phyloP scores from a whole-genome alignment of 495 filamentous ascomycete genomes.

The Aspergillus funiculosus region DNA sequence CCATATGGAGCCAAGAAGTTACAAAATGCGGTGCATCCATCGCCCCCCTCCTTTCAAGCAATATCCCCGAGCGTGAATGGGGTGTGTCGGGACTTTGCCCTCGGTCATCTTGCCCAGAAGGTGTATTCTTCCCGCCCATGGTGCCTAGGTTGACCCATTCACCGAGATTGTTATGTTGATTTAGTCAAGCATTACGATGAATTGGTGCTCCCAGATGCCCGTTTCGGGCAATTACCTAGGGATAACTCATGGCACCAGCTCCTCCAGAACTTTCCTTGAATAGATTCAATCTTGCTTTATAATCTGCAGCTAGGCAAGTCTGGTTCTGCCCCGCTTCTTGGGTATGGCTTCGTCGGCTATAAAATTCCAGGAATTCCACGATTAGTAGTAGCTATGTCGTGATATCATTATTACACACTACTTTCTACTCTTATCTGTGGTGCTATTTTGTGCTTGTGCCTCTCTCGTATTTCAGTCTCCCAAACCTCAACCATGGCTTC shows the following conservation, averaged over 20 bases:
- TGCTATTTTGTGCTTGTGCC: too few species aligned
- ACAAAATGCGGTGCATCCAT: too few species aligned
- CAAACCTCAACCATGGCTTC: constrained; percentile 23
- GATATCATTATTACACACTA: neutral
- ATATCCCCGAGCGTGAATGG: constrained; percentile 16
- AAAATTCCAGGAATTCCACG: constrained; percentile 5
- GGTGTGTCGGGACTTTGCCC: too few species aligned
- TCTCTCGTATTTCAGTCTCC: neutral
- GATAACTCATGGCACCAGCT: neutral
- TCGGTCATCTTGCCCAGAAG: constrained; percentile 30
- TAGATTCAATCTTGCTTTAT: constrained; percentile 15
- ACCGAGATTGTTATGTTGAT: constrained; percentile 1
- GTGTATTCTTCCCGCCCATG: constrained; percentile 18
- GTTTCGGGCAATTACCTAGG: constrained; percentile 9
- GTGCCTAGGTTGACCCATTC: neutral
- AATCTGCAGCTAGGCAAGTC: constrained; percentile 3
- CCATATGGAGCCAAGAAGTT: too few species aligned
- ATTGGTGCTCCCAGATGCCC: neutral
- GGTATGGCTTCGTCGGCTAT: constrained; percentile 4
- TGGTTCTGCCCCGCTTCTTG: constrained; percentile 10
- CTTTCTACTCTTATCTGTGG: neutral
- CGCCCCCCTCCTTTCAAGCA: constrained; percentile 10
- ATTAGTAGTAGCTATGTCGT: neutral
- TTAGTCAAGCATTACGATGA: constrained; percentile 1
- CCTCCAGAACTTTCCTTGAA: constrained; percentile 12